A percentile compares a stretch with the other conserved stretches of the same genome.
Conservation (phyloP, 1,284 basidiomycete genomes). For the Leccinum subrobustum region DNA sequence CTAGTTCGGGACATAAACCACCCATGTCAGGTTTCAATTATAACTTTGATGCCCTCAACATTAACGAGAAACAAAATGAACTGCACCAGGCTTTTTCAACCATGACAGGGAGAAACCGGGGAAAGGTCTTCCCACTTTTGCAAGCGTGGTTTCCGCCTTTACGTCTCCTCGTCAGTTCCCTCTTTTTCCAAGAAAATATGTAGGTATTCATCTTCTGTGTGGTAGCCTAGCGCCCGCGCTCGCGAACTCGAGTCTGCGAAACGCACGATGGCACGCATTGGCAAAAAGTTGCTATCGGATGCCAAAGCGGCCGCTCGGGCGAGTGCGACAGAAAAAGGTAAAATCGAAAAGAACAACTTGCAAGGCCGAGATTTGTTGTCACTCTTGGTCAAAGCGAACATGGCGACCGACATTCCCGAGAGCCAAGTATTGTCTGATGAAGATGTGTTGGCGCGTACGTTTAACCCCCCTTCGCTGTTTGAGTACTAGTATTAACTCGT, state of each 20-base stretch:
- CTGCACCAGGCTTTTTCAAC: constrained; percentile 48
- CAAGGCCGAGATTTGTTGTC: not conserved
- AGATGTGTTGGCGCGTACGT: not conserved
- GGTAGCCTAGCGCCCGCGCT: not conserved
- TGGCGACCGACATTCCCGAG: constrained; percentile 4
- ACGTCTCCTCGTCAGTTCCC: constrained; percentile 38
- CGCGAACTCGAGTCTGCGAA: not conserved
- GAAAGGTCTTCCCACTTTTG: constrained; percentile 32
- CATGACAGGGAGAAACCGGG: constrained; percentile 37
- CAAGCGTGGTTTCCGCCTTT: constrained; percentile 41
- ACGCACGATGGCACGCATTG: not conserved
- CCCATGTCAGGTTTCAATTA: constrained; percentile 60
- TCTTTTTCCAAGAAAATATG: not conserved
- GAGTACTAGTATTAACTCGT: not conserved
- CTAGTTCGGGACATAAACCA: not conserved
- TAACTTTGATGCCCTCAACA: constrained; percentile 53
- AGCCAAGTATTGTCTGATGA: not conserved
- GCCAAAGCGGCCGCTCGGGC: not conserved
- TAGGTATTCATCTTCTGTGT: not conserved
- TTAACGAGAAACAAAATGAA: constrained; percentile 39
- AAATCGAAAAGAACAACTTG: not conserved
- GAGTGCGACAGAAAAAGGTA: not conserved
- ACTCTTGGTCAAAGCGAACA: not conserved
- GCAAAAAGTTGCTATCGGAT: not conserved
- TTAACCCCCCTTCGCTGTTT: too few species aligned